phyloP scores from a whole-genome alignment of 306 rosid genomes.

The Vicia villosa region DNA sequence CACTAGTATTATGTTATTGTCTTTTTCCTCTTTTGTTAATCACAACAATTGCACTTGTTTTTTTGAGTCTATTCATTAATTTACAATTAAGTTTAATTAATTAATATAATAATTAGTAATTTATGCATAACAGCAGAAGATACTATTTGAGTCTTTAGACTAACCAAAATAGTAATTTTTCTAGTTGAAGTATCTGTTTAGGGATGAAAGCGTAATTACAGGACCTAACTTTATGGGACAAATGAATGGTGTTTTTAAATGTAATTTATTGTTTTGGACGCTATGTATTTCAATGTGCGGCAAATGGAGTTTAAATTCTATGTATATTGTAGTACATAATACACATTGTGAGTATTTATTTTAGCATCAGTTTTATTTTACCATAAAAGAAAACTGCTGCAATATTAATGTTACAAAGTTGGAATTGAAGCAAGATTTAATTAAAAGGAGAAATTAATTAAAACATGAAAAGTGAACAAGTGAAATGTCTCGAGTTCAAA shows the following conservation, averaged over 20 bases:
- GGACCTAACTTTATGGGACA: slow-evolving; percentile 9
- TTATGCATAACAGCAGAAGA: slow-evolving; percentile 1
- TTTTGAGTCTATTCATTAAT: background rate
- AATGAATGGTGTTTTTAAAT: slow-evolving; percentile 4
- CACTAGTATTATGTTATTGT: slow-evolving; percentile 33
- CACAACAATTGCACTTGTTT: background rate
- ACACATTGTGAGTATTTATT: background rate
- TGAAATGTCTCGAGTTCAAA: no score
- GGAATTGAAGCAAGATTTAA: background rate
- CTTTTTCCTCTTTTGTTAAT: background rate
- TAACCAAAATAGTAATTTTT: background rate
- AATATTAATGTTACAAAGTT: slow-evolving; percentile 16
- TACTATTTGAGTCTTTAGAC: slow-evolving; percentile 25
- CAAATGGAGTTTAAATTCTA: background rate
- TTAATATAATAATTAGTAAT: slow-evolving; percentile 2
- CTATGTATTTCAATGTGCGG: slow-evolving; percentile 2
- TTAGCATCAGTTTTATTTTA: slow-evolving; percentile 5
- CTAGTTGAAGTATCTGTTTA: background rate
- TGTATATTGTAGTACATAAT: background rate
- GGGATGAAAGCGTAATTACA: slow-evolving; percentile 35
- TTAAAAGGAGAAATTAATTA: no score
- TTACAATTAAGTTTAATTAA: background rate
- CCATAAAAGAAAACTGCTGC: background rate
- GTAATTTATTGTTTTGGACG: background rate
- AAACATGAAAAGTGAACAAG: no score